Conservation (phyloP, 805 yeast species). For the Candida morakotiae region DNA sequence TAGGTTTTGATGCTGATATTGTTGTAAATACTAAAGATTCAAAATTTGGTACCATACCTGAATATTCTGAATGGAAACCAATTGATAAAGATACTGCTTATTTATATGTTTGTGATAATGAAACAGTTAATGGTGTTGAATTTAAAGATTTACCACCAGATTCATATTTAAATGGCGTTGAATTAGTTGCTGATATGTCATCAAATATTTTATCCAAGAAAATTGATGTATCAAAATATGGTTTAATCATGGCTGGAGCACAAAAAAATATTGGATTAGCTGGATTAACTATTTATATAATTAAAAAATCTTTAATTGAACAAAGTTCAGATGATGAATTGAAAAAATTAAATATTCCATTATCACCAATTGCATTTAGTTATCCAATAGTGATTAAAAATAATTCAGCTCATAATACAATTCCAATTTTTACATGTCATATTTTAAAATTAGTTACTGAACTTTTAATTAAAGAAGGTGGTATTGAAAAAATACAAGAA, state of each 20-base stretch:
- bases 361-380: slow-evolving; percentile 85
- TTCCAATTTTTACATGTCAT: slow-evolving; percentile 89
- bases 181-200: slow-evolving; percentile 91
- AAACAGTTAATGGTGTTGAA: slow-evolving; percentile 94
- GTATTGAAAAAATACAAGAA: slow-evolving; percentile 57
- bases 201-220: slow-evolving; percentile 83
- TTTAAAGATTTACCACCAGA: slow-evolving; percentile 51
- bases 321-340: slow-evolving; percentile 63
- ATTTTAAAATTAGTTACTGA: slow-evolving; percentile 76
- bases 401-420: slow-evolving; percentile 92
- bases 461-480: slow-evolving; percentile 63
- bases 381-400: slow-evolving; percentile 82
- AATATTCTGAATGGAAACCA: slow-evolving; percentile 60
- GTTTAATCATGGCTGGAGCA: slow-evolving; percentile 94
- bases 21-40: slow-evolving; percentile 61
- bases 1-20: slow-evolving; percentile 71
- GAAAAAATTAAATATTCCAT: slow-evolving; percentile 57
- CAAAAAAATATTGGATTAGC: slow-evolving; percentile 98
- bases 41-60: slow-evolving; percentile 66
- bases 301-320: slow-evolving; percentile 73
- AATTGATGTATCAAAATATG: slow-evolving; percentile 80
- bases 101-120: slow-evolving; percentile 91
- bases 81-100: slow-evolving; percentile 65
- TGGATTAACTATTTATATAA: slow-evolving; percentile 87
- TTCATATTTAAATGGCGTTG: slow-evolving; percentile 59